phyloP scores from a whole-genome alignment of 164 flowering plant species.

The Umbellularia californica region DNA sequence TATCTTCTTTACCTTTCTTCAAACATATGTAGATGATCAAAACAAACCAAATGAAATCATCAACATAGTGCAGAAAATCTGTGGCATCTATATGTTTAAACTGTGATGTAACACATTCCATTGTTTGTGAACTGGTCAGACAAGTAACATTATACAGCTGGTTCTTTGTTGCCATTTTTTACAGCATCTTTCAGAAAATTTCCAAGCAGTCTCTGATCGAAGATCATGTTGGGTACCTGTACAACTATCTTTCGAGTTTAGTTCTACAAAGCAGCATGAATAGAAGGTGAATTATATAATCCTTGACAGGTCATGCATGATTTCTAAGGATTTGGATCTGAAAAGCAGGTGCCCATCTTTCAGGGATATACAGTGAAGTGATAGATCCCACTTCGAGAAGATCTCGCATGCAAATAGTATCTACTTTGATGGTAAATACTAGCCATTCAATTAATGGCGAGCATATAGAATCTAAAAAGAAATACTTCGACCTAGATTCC shows the following conservation, averaged over 20 bases:
- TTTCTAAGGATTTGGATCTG: too few relatives aligned
- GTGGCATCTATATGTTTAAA: neutral
- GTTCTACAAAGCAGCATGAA: neutral
- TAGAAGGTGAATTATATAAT: neutral
- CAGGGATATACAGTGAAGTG: neutral
- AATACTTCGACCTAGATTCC: neutral
- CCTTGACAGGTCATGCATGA: neutral
- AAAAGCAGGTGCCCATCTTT: too few relatives aligned
- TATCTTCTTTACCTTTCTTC: neutral
- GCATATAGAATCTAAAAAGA: neutral
- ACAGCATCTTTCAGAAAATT: constrained; percentile 38
- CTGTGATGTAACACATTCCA: too few relatives aligned
- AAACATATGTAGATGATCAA: neutral
- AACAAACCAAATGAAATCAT: neutral
- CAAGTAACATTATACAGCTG: neutral
- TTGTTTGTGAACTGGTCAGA: neutral
- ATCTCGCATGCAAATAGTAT: neutral
- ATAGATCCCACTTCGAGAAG: neutral
- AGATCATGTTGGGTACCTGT: constrained; percentile 82
- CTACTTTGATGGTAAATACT: neutral
- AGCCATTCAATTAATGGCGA: neutral
- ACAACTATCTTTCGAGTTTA: constrained; percentile 1
- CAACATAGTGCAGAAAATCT: neutral
- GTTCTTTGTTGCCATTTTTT: neutral
- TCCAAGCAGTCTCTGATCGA: constrained; percentile 81